Percentiles rank a stretch among this genome's conserved stretches.
These are phyloP conservation scores for Persicaria tinctoria DNA, from an alignment of 148 eudicot species.

Conservation along the genomic window DNA sequence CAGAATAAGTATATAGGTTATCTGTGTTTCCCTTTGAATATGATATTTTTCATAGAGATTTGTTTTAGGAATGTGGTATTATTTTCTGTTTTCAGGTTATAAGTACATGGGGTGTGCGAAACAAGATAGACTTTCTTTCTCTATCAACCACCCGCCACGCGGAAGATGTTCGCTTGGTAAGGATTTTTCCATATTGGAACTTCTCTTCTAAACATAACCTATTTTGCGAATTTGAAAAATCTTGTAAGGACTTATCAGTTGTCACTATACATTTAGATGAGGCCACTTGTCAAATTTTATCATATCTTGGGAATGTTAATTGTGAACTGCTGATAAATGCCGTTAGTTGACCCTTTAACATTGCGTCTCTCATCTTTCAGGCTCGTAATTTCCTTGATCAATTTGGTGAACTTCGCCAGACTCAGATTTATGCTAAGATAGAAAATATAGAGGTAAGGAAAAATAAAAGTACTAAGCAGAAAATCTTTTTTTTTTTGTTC, in stretches of 20 bases:
- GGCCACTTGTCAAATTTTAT: no score
- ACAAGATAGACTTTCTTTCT: conserved; percentile 88
- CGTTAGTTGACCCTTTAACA: neutral
- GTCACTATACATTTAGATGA: no score
- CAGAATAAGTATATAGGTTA: neutral
- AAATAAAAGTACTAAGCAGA: neutral
- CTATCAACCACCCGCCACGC: conserved; percentile 82
- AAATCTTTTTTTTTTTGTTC: neutral
- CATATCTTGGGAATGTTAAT: no score
- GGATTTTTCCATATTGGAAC: neutral
- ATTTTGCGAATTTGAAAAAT: neutral
- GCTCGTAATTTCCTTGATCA: conserved; percentile 69
- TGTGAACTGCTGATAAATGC: no score
- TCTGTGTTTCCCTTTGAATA: neutral
- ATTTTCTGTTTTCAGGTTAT: conserved; percentile 35
- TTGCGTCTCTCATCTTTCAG: conserved; percentile 22
- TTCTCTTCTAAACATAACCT: neutral
- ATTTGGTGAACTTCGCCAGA: conserved; percentile 73
- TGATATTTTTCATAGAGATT: neutral
- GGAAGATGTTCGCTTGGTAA: conserved; percentile 92
- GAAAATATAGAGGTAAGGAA: conserved; percentile 75
- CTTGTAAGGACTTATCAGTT: neutral
- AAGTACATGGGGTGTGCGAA: conserved; percentile 85
- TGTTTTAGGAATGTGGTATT: neutral
- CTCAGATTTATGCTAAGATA: conserved; percentile 89